These are phyloP conservation scores for Fusarium nematophilum DNA, from an alignment of 2,329 filamentous ascomycete genomes.

Conservation along the genomic window DNA sequence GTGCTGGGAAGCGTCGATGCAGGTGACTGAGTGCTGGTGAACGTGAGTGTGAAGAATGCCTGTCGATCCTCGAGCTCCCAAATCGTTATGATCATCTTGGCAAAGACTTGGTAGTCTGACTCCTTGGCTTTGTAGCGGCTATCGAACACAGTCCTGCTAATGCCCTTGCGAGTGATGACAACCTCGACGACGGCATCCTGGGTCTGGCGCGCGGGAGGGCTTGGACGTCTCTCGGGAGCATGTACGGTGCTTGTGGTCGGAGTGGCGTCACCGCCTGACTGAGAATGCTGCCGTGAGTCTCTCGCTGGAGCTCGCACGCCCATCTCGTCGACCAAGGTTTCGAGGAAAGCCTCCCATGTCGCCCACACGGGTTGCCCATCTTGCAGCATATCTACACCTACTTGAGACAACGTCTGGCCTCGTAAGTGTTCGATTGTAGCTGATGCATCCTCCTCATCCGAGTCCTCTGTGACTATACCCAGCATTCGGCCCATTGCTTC, in stretches of 20 bases:
- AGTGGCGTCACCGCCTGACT: slow-evolving; percentile 49
- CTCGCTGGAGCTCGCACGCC: slow-evolving; percentile 44
- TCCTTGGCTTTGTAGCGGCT: slow-evolving; percentile 50
- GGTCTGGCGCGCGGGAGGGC: slow-evolving; percentile 44
- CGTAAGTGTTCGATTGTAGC: slow-evolving; percentile 69
- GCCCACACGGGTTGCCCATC: slow-evolving; percentile 71
- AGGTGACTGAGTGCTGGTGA: slow-evolving; percentile 69
- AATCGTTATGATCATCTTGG: slow-evolving; percentile 81
- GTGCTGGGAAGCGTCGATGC: slow-evolving; percentile 46
- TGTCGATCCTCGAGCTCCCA: slow-evolving; percentile 76
- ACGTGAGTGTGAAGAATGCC: slow-evolving; percentile 79
- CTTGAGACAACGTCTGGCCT: slow-evolving; percentile 74
- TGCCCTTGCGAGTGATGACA: slow-evolving; percentile 65
- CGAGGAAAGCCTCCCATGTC: slow-evolving; percentile 69
- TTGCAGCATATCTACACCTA: slow-evolving; percentile 79
- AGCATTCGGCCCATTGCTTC: slow-evolving; percentile 79
- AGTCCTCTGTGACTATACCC: slow-evolving; percentile 62
- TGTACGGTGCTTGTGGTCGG: slow-evolving; percentile 47
- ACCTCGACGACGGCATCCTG: slow-evolving; percentile 77
- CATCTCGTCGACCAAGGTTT: slow-evolving; percentile 61
- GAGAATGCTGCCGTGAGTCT: slow-evolving; percentile 34
- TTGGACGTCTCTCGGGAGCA: slow-evolving; percentile 49
- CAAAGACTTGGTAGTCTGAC: slow-evolving; percentile 61
- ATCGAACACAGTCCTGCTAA: slow-evolving; percentile 54
- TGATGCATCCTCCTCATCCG: slow-evolving; percentile 54